phyloP scores from a whole-genome alignment of 2,329 filamentous ascomycete genomes.

The Penicillium sp. region DNA sequence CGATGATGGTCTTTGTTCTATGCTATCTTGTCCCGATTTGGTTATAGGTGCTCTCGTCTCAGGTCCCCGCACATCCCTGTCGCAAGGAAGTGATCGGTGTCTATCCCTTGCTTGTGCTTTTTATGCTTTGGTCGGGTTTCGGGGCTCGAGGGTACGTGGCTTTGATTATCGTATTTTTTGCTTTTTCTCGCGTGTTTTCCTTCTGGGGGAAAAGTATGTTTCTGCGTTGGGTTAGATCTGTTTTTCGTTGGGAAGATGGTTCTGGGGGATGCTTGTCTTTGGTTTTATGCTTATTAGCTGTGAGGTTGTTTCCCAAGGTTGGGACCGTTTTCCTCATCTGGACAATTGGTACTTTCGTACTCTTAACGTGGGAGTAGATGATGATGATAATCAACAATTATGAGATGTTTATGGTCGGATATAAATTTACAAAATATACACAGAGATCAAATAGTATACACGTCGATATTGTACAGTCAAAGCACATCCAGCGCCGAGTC shows the following conservation, averaged over 20 bases:
- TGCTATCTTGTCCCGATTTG: not conserved
- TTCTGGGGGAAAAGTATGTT: not conserved
- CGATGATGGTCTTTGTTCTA: not conserved
- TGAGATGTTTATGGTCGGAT: not conserved
- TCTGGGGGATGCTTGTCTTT: not conserved
- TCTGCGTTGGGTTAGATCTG: not conserved
- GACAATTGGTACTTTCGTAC: not conserved
- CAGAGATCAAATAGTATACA: constrained; percentile 7
- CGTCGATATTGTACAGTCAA: constrained; percentile 5
- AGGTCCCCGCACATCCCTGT: constrained; percentile 6
- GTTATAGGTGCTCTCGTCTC: not conserved
- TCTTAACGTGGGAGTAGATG: not conserved
- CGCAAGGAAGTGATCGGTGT: constrained; percentile 1
- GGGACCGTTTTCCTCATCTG: not conserved
- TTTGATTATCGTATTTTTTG: not conserved
- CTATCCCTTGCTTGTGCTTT: constrained; percentile 15
- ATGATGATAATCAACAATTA: not conserved
- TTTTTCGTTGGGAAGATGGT: not conserved
- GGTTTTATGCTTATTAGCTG: not conserved
- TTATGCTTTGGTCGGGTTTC: constrained; percentile 3
- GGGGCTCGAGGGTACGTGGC: constrained; percentile 6
- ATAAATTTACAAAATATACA: not conserved
- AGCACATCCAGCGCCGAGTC: constrained; percentile 12
- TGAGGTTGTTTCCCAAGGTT: not conserved
- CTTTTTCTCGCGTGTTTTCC: constrained; percentile 1